A percentile compares a stretch with the other conserved stretches of the same genome.
Evolutionary conservation across 768 basidiomycete species (phyloP).

Genomic region (Mycena epipterygia): DNA sequence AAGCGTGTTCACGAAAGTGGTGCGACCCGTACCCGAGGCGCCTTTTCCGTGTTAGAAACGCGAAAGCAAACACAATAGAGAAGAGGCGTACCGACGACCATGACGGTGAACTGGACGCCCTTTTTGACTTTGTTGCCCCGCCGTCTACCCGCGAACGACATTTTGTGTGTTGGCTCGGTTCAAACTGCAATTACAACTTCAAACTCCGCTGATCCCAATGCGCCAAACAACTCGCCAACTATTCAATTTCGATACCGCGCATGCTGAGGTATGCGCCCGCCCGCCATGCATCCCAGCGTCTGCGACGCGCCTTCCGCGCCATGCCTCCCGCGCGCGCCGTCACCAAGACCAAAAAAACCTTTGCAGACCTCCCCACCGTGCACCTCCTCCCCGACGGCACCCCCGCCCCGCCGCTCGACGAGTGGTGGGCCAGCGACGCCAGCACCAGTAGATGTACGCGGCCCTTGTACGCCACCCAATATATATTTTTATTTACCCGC

Average conservation of each 20-base stretch:
- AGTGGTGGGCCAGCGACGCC: slow-evolving; percentile 42
- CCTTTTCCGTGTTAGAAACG: slow-evolving; percentile 62
- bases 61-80: slow-evolving; percentile 32
- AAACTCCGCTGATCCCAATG: slow-evolving; percentile 45
- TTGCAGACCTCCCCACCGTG: slow-evolving; percentile 59
- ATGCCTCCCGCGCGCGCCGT: not conserved
- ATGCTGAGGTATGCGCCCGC: slow-evolving; percentile 19
- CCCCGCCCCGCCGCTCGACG: slow-evolving; percentile 44
- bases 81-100: slow-evolving; percentile 92
- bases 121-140: slow-evolving; percentile 98
- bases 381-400: slow-evolving; percentile 47
- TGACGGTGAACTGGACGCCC: slow-evolving; percentile 97
- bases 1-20: slow-evolving; percentile 99
- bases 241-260: not conserved
- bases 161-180: slow-evolving; percentile 49
- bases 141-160: slow-evolving; percentile 90
- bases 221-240: slow-evolving; percentile 20
- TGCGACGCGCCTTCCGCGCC: not conserved
- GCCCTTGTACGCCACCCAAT: not conserved
- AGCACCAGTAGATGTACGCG: slow-evolving; percentile 10
- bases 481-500: not conserved
- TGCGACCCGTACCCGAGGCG: slow-evolving; percentile 96
- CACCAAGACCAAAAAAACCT: slow-evolving; percentile 57
- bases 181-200: slow-evolving; percentile 42
- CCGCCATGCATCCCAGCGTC: not conserved